Evolutionary conservation across 148 eudicot species (phyloP).

Genomic region (Suaeda aralocaspica): DNA sequence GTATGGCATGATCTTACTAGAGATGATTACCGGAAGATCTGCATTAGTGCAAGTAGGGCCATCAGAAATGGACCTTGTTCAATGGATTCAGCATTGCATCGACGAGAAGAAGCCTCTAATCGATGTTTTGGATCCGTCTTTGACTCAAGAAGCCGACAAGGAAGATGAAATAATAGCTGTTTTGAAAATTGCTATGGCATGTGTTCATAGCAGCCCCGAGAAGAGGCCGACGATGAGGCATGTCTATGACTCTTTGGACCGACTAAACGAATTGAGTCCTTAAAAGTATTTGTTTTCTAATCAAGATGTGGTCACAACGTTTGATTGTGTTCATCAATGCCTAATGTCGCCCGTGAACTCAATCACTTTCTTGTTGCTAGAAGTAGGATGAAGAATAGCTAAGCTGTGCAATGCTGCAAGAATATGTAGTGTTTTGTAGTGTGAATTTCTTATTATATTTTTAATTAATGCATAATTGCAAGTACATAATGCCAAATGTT

Average conservation of each 20-base stretch:
- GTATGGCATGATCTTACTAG: slow-evolving; percentile 73
- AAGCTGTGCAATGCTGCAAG: neutral
- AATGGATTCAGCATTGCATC: slow-evolving; percentile 85
- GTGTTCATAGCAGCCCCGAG: slow-evolving; percentile 64
- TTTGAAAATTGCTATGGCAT: slow-evolving; percentile 85
- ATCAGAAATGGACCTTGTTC: slow-evolving; percentile 73
- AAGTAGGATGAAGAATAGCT: neutral
- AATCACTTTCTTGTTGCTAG: neutral
- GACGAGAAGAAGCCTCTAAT: slow-evolving; percentile 78
- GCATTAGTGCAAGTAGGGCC: slow-evolving; percentile 63
- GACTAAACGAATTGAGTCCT: slow-evolving; percentile 38
- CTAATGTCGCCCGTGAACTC: slow-evolving; percentile 11
- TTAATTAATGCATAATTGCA: slow-evolving; percentile 4
- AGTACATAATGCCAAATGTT: slow-evolving; percentile 17
- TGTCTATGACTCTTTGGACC: slow-evolving; percentile 60
- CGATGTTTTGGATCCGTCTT: slow-evolving; percentile 68
- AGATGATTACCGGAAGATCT: slow-evolving; percentile 65
- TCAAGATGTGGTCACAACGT: neutral
- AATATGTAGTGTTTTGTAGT: slow-evolving; percentile 1
- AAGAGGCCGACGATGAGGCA: slow-evolving; percentile 81
- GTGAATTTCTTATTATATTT: slow-evolving; percentile 7
- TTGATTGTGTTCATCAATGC: slow-evolving; percentile 4
- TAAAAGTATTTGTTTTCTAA: neutral
- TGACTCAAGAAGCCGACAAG: slow-evolving; percentile 60
- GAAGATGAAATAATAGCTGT: slow-evolving; percentile 87